Evolutionary conservation across 768 basidiomycete genomes (phyloP).

Genomic region (Lepiota venenata): DNA sequence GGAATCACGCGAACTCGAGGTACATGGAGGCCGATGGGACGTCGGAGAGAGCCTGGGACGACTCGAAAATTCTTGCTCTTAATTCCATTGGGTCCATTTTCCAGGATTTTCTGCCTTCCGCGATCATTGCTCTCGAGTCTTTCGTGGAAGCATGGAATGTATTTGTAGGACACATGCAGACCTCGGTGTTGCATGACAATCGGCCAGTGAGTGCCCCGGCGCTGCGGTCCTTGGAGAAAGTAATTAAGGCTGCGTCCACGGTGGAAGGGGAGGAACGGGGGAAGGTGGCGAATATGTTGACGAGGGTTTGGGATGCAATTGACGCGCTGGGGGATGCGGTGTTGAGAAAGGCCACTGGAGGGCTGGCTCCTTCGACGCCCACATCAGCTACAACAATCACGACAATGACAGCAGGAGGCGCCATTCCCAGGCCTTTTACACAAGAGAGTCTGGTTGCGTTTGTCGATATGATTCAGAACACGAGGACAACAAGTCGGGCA

Average conservation of each 20-base stretch:
- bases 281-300: conserved; percentile 42
- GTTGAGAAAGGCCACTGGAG: conserved; percentile 28
- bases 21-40: conserved; percentile 12
- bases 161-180: conserved; percentile 71
- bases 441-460: conserved; percentile 87
- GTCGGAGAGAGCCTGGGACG: conserved; percentile 70
- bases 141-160: conserved; percentile 73
- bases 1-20: conserved; percentile 27
- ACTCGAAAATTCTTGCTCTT: conserved; percentile 83
- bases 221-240: conserved; percentile 78
- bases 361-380: conserved; percentile 8
- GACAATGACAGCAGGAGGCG: background rate
- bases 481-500: conserved; percentile 45
- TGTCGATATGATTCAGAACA: conserved; percentile 65
- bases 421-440: conserved; percentile 48
- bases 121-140: conserved; percentile 68
- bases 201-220: conserved; percentile 78
- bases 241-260: conserved; percentile 55
- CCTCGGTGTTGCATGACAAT: conserved; percentile 65
- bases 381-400: conserved; percentile 4
- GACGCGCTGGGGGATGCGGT: conserved; percentile 56
- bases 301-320: conserved; percentile 69
- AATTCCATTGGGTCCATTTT: conserved; percentile 84
- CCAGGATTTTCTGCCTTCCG: conserved; percentile 70
- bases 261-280: conserved; percentile 40